A percentile compares a stretch with the other conserved stretches of the same genome.
Evolutionary conservation across 192 early-diverging fungal species (phyloP).

Genomic region (Dimargaris cristalligena): DNA sequence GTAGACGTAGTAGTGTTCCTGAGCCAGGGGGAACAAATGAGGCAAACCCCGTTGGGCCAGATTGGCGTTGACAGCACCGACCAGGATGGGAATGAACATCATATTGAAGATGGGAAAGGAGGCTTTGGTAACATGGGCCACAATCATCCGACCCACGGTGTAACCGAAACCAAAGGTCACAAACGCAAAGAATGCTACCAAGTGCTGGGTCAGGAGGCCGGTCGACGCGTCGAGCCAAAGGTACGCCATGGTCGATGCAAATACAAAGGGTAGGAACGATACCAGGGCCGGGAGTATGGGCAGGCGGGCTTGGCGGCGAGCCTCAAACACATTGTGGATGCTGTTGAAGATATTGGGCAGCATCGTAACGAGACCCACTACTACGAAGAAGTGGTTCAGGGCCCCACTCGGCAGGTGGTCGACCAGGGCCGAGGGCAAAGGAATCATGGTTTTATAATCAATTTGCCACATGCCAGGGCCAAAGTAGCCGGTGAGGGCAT

Average conservation of each 20-base stretch:
- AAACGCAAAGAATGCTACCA: conserved; percentile 49
- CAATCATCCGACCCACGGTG: conserved; percentile 69
- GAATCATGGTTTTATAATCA: conserved; percentile 16
- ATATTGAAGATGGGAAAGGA: conserved; percentile 63
- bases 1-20: conserved; percentile 36
- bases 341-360: conserved; percentile 29
- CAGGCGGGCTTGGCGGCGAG: conserved; percentile 35
- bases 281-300: conserved; percentile 34
- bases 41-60: conserved; percentile 28
- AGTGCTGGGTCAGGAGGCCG: conserved; percentile 38
- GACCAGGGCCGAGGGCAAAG: conserved; percentile 16
- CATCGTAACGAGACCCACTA: conserved; percentile 16
- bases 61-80: conserved; percentile 39
- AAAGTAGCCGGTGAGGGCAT: conserved; percentile 42
- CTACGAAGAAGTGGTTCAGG: conserved; percentile 20
- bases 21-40: conserved; percentile 30
- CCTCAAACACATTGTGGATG: conserved; percentile 38
- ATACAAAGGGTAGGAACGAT: conserved; percentile 48
- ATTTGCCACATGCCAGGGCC: conserved; percentile 31
- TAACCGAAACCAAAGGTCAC: conserved; percentile 63
- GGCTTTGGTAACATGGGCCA: conserved; percentile 69
- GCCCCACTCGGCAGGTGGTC: conserved; percentile 12
- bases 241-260: conserved; percentile 28
- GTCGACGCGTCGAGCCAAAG: conserved; percentile 55
- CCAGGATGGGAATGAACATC: conserved; percentile 37